phyloP scores from a whole-genome alignment of 768 basidiomycete genomes.

The Leccinum disarticulatum region DNA sequence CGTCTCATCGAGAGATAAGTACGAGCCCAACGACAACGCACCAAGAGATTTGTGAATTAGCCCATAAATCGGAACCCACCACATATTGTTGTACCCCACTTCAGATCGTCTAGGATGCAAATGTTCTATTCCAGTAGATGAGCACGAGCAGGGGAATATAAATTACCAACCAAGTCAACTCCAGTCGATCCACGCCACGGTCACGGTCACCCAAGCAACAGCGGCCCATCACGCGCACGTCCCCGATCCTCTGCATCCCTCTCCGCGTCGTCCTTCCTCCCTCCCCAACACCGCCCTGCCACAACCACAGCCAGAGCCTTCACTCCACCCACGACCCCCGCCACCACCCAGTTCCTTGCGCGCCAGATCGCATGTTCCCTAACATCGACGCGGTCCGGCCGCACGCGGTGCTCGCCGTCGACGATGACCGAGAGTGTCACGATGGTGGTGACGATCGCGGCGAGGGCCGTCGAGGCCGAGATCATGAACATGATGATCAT shows the following conservation, averaged over 20 bases:
- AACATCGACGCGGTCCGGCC: conserved; percentile 58
- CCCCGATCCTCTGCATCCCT: neutral
- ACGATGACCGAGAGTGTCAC: conserved; percentile 61
- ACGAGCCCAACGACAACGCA: too few species aligned
- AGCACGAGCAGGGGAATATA: conserved; percentile 3
- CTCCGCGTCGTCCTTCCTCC: neutral
- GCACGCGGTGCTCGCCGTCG: conserved; percentile 64
- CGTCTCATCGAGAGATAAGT: too few species aligned
- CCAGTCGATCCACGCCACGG: neutral
- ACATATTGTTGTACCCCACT: neutral
- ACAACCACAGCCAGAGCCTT: neutral
- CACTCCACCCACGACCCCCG: conserved; percentile 13
- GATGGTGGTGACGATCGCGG: conserved; percentile 63
- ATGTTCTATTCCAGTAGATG: neutral
- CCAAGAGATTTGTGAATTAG: neutral
- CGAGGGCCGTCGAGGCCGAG: conserved; percentile 70
- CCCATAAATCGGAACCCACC: neutral
- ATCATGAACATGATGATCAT: conserved; percentile 98
- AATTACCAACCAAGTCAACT: neutral
- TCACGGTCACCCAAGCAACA: conserved; percentile 18
- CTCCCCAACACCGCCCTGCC: conserved; percentile 12
- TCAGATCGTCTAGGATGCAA: neutral
- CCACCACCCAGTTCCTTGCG: conserved; percentile 32
- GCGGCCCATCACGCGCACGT: neutral
- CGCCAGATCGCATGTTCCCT: conserved; percentile 35